A percentile compares a stretch with the other conserved stretches of the same genome.
Evolutionary conservation across 1,139 yeast species (phyloP).

Genomic region (Scheffersomyces stambukii): DNA sequence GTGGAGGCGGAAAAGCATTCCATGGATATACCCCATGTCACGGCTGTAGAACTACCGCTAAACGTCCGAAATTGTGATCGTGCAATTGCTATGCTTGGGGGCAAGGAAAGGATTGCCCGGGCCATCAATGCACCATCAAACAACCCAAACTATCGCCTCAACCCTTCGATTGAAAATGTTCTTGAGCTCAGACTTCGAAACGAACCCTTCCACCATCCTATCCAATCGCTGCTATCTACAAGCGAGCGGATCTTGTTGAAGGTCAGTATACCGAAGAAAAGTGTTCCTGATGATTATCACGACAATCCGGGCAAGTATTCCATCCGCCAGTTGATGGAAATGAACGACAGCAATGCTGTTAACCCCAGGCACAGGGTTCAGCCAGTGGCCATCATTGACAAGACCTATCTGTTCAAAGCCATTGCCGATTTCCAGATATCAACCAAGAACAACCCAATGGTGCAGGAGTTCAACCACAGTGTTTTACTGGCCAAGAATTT

Average conservation of each 20-base stretch:
- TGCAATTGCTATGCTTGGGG: constrained; percentile 80
- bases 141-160: constrained; percentile 6
- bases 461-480: constrained; percentile 25
- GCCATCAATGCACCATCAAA: constrained; percentile 25
- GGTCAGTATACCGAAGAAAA: constrained; percentile 60
- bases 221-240: constrained; percentile 48
- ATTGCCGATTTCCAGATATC: constrained; percentile 84
- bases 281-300: constrained; percentile 38
- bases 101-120: constrained; percentile 43
- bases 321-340: constrained; percentile 47
- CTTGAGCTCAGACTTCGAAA: constrained; percentile 64
- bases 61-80: constrained; percentile 56
- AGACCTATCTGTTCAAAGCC: constrained; percentile 75
- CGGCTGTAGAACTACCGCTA: constrained; percentile 79
- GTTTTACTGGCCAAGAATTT: constrained; percentile 22
- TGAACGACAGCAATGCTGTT: constrained; percentile 11
- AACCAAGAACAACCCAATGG: constrained; percentile 53
- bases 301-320: constrained; percentile 40
- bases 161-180: constrained; percentile 17
- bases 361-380: constrained; percentile 35
- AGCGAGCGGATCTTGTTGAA: constrained; percentile 67
- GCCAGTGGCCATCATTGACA: constrained; percentile 68
- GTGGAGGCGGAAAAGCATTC: constrained; percentile 29
- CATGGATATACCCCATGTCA: constrained; percentile 69
- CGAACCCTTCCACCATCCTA: constrained; percentile 81